Evolutionary conservation across 768 basidiomycete genomes (phyloP).

Genomic region (Psilocybe subaeruginosa): DNA sequence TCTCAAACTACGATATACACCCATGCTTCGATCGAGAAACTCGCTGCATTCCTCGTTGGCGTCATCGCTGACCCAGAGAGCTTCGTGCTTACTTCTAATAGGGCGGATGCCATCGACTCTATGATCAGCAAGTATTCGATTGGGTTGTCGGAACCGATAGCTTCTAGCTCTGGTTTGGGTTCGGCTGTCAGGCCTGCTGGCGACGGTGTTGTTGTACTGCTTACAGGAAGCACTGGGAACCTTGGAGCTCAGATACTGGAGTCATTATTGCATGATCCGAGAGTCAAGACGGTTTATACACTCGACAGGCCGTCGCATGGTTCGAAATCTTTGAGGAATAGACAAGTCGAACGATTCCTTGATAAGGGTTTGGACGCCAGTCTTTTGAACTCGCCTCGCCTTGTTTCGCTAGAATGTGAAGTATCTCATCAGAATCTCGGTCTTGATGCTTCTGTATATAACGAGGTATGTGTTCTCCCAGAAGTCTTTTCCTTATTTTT

Average conservation of each 20-base stretch:
- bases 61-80: constrained; percentile 17
- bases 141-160: constrained; percentile 6
- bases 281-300: constrained; percentile 31
- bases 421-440: constrained; percentile 28
- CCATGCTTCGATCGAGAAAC: constrained; percentile 18
- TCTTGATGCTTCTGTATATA: constrained; percentile 21
- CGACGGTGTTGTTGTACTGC: constrained; percentile 26
- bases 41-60: constrained; percentile 21
- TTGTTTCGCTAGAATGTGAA: constrained; percentile 33
- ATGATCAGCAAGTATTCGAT: constrained; percentile 22
- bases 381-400: not conserved
- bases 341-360: constrained; percentile 12
- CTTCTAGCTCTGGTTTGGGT: not conserved
- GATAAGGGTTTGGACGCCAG: constrained; percentile 15
- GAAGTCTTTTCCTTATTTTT: not conserved
- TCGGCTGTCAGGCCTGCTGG: not conserved
- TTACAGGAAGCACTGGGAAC: constrained; percentile 47
- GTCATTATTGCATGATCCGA: constrained; percentile 26
- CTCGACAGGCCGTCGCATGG: constrained; percentile 29
- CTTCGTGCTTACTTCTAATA: constrained; percentile 8
- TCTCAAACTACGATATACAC: constrained; percentile 23
- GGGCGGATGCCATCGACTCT: constrained; percentile 20
- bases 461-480: constrained; percentile 23
- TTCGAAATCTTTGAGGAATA: not conserved
- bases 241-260: constrained; percentile 41